Evolutionary conservation across 225 moss, liverwort and hornwort genomes (phyloP), one percentile per base, ranked within the genome.

Genomic region (Physcomitrellopsis africana): DNA sequence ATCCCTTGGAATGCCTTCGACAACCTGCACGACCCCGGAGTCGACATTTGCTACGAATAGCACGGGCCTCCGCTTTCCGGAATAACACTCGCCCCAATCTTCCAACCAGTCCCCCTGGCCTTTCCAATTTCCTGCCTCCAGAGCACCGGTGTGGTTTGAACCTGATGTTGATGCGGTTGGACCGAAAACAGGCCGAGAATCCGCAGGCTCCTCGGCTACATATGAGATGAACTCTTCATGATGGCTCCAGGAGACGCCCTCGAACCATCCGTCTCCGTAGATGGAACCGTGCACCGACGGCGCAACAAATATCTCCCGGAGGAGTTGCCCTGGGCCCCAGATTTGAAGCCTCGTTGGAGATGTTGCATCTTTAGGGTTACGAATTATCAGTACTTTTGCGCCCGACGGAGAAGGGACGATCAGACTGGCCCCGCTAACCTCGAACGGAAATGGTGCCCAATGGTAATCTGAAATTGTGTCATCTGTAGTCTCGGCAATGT

Each of bases 361-460:
- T 15, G 89, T 72, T 14, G 86, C 87, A 55, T 97, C 94, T 64
- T 97, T 93, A 4, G 81, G 80, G 86, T 93, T 99, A 18, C 95
- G 84, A 53, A 99, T 89, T 19, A 99, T 92, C 22, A 99, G 79
- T 54, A 93, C 85, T 76, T 99, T 99, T 63, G 87, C 70, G 20
- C 99, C 99, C 13, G 95, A 85, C 0, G 95, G 99, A 66, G 99
- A 99, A 12, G 99, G 99, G 24, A 95, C 89, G 63, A 99, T 86
- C 51, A 93, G 59, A 63, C 85, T 85, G n/a, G 92, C 99, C 56
- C 92, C 99, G 81, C 87, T 92, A 0, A 95, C 82, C 80, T 99
- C 99, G 45, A 99, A 99, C 8, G 99, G 99, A 63, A 99, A 99
- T 47, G 99, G 99, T 13, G 99, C 92, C 99, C 99, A 99, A 73